Base-by-base conservation (phyloP, 2,329 filamentous ascomycete species). In the Waltergamsia citrina region DNA sequence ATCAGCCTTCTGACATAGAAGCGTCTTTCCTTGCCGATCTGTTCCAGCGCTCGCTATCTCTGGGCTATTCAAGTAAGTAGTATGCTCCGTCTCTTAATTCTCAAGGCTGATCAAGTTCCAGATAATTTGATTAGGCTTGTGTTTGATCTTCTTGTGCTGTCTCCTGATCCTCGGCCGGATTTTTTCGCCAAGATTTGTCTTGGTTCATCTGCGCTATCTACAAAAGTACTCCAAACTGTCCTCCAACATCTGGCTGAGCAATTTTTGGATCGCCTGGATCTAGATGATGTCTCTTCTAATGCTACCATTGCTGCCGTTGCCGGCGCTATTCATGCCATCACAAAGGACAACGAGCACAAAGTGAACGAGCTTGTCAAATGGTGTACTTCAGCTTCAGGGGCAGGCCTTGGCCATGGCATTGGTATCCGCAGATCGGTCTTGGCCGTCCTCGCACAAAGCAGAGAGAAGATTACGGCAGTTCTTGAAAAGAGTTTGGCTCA, bases 61-160 rank as follows among this genome's bases (percentile, higher is more conserved):
- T 94, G 20, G 85, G 85, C 3, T 85, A 92, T 55, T 63, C 69
- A 34, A 80, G 85, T 83, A 64, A 50, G 61, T 23, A n/a, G n/a
- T n/a, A n/a, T 10, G 6, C 9, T 10, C 12, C 17, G 0, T 11
- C 17, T 15, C 12, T 14, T 11, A 3, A 3, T 14, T 34, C 7
- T 24, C 24, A 36, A n/a, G n/a, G 6, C 44, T 56, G 29, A 53
- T 36, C 6, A n/a, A 2, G 15, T 14, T 5, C 10, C 31, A 71
- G 69, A 72, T 26, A 45, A 42, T 2, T 41, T 73, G 6, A 50
- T 65, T 16, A 58, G 54, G 26, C 30, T 41, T 1, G 32, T 49
- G 5, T 49, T 67, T 14, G 46, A 60, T 2, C 42, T 50, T 2
- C 51, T 69, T 14, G 43, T 71, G 4, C 48, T 65, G 6, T 47